Percentiles rank a stretch among this genome's conserved stretches.
These are phyloP conservation scores for Rhodotorula glutinis DNA, from an alignment of 1,284 basidiomycete species.

Conservation along the genomic window DNA sequence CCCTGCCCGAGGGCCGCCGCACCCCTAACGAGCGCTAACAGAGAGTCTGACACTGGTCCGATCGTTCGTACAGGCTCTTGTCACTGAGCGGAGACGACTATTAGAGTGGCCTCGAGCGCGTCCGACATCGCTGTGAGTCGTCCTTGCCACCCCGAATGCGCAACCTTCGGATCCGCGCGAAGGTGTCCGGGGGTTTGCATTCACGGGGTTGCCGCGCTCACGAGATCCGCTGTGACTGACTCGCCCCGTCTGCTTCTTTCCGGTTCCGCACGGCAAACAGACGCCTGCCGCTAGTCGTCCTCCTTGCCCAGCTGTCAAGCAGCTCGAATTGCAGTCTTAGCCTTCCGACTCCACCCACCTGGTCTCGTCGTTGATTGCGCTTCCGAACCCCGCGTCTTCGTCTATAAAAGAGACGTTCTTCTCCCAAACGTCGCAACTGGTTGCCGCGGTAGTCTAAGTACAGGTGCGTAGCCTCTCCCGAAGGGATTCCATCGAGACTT, in stretches of 20 bases:
- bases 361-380: not conserved
- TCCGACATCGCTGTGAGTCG: slow-evolving; percentile 9
- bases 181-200: not conserved
- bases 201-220: not conserved
- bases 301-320: not conserved
- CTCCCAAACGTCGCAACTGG: too few relatives aligned
- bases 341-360: not conserved
- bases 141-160: not conserved
- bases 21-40: too few relatives aligned
- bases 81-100: not conserved
- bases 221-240: not conserved
- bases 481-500: too few relatives aligned
- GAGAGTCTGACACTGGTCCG: too few relatives aligned
- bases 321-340: not conserved
- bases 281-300: slow-evolving; percentile 8
- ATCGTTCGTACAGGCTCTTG: too few relatives aligned
- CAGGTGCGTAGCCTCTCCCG: too few relatives aligned
- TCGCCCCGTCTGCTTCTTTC: not conserved
- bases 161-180: not conserved
- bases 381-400: not conserved
- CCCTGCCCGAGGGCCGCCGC: too few relatives aligned
- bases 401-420: not conserved
- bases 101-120: not conserved
- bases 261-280: not conserved
- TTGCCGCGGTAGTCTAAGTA: too few relatives aligned